Conservation (phyloP, 1,284 basidiomycete species). For the Ustilago lituana region DNA sequence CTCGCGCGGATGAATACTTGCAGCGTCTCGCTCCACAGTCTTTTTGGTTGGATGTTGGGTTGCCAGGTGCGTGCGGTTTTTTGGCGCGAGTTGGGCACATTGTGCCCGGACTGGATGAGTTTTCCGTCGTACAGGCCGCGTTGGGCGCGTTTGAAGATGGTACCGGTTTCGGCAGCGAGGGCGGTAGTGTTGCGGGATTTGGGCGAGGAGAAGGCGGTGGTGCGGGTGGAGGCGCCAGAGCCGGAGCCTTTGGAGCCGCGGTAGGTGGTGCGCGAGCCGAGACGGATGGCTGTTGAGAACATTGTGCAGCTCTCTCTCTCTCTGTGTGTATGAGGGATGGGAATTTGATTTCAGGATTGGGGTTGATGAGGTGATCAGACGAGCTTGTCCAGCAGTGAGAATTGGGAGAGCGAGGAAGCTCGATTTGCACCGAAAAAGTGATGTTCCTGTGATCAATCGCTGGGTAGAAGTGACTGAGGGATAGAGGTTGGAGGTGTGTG, state of each 20-base stretch:
- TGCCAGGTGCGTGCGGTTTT: slow-evolving; percentile 61
- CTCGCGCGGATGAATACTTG: slow-evolving; percentile 29
- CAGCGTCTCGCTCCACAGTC: slow-evolving; percentile 52
- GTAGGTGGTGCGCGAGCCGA: slow-evolving; percentile 65
- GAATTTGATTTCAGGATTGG: no score
- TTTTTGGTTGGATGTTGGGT: slow-evolving; percentile 62
- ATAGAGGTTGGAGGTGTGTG: no score
- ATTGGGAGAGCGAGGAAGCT: no score
- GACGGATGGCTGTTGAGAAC: slow-evolving; percentile 59
- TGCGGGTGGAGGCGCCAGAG: slow-evolving; percentile 55
- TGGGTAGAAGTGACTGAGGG: no score
- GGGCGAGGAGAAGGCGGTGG: slow-evolving; percentile 60
- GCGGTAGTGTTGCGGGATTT: slow-evolving; percentile 55
- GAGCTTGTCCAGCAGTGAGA: no score
- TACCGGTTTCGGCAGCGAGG: slow-evolving; percentile 36
- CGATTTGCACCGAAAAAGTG: no score
- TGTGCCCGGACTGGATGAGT: slow-evolving; percentile 61
- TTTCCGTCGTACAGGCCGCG: slow-evolving; percentile 64
- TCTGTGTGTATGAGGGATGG: no score
- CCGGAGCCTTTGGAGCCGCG: slow-evolving; percentile 62
- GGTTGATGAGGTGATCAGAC: no score
- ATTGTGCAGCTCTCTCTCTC: no score
- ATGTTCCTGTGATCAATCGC: no score
- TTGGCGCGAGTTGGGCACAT: slow-evolving; percentile 63
- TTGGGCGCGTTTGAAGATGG: slow-evolving; percentile 63